Conservation (phyloP, 768 basidiomycete genomes). For the Podaxis sp. region DNA sequence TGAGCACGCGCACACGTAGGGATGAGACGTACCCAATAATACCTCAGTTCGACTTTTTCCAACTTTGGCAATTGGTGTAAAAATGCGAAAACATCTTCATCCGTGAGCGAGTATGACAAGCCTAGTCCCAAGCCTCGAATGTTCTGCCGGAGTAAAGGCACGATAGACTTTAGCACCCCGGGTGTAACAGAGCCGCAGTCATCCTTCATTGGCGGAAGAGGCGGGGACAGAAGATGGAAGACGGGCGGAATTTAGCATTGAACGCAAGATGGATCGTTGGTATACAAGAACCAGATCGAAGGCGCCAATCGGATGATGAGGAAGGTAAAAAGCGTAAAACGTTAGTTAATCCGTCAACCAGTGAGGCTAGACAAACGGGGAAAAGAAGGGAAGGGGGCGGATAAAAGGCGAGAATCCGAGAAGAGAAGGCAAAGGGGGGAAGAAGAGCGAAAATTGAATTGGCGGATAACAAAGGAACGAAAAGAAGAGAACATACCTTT, state of each 20-base stretch:
- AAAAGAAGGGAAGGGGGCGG: not conserved
- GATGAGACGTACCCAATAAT: slow-evolving; percentile 42
- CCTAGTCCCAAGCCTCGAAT: slow-evolving; percentile 42
- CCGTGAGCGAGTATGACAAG: slow-evolving; percentile 53
- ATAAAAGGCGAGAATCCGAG: not conserved
- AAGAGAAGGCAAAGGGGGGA: not conserved
- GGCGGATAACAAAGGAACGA: not conserved
- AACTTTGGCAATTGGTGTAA: slow-evolving; percentile 36
- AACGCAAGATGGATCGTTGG: too few relatives aligned
- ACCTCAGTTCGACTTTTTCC: slow-evolving; percentile 35
- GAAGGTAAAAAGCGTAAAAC: not conserved
- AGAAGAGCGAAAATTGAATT: not conserved
- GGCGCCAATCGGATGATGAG: too few relatives aligned
- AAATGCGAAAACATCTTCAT: slow-evolving; percentile 48
- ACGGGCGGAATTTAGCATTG: not conserved
- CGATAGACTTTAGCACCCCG: slow-evolving; percentile 44
- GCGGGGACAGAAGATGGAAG: not conserved
- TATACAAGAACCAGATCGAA: too few relatives aligned
- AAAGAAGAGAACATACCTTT: slow-evolving; percentile 26
- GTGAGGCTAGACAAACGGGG: not conserved
- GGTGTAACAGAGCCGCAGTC: slow-evolving; percentile 65
- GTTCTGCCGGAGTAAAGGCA: slow-evolving; percentile 30
- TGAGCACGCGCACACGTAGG: not conserved
- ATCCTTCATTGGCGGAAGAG: slow-evolving; percentile 26
- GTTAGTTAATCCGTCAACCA: not conserved